Evolutionary conservation across 1,139 yeast genomes (phyloP), one percentile per base, ranked within the genome.

Genomic region (Scheffersomyces segobiensis): DNA sequence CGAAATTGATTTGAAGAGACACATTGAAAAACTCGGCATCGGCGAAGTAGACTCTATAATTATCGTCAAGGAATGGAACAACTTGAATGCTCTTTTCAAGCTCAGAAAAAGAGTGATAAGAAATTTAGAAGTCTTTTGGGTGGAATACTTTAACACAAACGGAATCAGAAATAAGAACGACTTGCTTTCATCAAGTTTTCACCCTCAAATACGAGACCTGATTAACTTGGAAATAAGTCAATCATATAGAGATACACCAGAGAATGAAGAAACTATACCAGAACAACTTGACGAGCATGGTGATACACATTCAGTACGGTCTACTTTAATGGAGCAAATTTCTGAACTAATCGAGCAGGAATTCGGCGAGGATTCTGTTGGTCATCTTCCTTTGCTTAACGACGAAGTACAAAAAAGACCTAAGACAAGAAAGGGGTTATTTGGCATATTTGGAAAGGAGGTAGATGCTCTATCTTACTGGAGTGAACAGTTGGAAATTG

Each of bases 1-100:
- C 56, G 95, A 88, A 63, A 81, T 82, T 24, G 86, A 84, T 17
- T 76, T 95, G 64, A 87, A 84, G 59, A 82, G 86, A 52, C 95
- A 91, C 67, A 88, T 95, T 47, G 96, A 91, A 63, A 81, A 83
- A 19, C 76, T 93, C 52, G 88, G 89, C 26, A 88, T 93, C 52
- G 98, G 97, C 1, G 87, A 84, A 60, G 97, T 93, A 0, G 84
- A 89, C 42, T 81, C 88, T 0, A 82, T 93, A 12, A 87, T 89
- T 2, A 84, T 95, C 7, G 96, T 97, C 62, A 80, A 92, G 59
- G 93, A 93, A 69, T 95, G 98, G 98, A 84, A 83, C 17, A 82
- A 81, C 39, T 76, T 95, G 57, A 92, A 92, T 64, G 69, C 73
- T 50, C 75, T 95, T 42, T 89, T 89, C 71, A 83, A 82, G 56